Base-by-base conservation (phyloP, 805 yeast genomes). In the Lachancea quebecensis region DNA sequence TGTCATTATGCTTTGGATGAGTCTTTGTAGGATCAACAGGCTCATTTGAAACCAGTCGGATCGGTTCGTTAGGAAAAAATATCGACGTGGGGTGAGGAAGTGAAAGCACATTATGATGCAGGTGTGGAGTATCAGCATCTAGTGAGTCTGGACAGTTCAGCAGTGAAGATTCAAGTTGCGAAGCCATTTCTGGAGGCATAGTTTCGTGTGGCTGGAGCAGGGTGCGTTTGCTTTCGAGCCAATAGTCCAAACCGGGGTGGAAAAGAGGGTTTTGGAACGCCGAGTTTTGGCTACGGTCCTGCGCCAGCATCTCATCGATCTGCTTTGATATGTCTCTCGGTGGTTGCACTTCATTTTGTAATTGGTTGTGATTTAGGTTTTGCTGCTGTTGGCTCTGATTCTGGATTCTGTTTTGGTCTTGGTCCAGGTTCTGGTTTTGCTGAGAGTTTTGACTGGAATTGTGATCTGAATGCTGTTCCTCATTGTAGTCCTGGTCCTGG, bases 101-200 rank as follows among this genome's bases (percentile, higher is more conserved):
- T 17, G 77, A 74, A 6, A 97, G 91, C 40, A 75, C 77, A 61
- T 88, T 57, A 81, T 60, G 77, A 75, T 63, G 62, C 11, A 58
- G 57, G 35, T 60, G 63, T 49, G 82, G 77, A 14, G 97, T 95
- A 57, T 91, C 97, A 2, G 95, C 82, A 61, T 91, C 95, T 47
- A 81, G 76, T 0, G 98, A 86, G 66, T 93, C 98, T 0, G 99
- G 98, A 62, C 97, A 88, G 57, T 85, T 85, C 54, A 86, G 70
- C 48, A 87, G 71, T 2, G 97, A 89, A 1, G 84, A 76, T 60
- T 87, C 95, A 52, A 91, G 70, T 54, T 62, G 64, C 30, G 62
- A 47, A 17, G 53, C 50, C 57, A 58, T 58, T 17, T 45, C 50
- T 15, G 50, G 48, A 17, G 65, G 57, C 62, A 64, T 57, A 35